Percentiles rank a stretch among this genome's conserved stretches.
phyloP scores from a whole-genome alignment of 345 rosid genomes.

The Isatis tinctoria region DNA sequence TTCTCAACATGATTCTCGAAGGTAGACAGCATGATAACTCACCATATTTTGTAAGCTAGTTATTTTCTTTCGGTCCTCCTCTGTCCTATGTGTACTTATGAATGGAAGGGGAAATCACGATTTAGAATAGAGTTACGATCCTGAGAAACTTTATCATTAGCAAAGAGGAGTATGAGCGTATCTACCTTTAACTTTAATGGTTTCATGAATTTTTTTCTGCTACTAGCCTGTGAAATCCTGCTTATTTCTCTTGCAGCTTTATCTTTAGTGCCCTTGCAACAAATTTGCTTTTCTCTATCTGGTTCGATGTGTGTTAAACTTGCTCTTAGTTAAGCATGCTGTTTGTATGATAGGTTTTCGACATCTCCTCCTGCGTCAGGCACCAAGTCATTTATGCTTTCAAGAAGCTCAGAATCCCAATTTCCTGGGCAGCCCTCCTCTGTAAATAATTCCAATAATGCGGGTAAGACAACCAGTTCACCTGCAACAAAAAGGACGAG shows the following conservation, averaged over 20 bases:
- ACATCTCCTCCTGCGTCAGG: slow-evolving; percentile 28
- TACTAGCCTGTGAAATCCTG: slow-evolving; percentile 15
- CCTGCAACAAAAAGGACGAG: slow-evolving; percentile 62
- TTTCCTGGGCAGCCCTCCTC: slow-evolving; percentile 39
- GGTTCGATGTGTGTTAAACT: slow-evolving; percentile 8
- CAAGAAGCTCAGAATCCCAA: slow-evolving; percentile 43
- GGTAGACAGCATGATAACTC: slow-evolving; percentile 38
- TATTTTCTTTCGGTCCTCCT: background rate
- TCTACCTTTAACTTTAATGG: background rate
- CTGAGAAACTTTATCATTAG: slow-evolving; percentile 1
- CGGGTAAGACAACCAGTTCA: slow-evolving; percentile 18
- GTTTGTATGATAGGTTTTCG: slow-evolving; percentile 30
- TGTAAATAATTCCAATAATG: slow-evolving; percentile 31
- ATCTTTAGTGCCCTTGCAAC: slow-evolving; percentile 2
- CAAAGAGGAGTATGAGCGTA: background rate
- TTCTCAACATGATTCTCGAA: slow-evolving; percentile 39
- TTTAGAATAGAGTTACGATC: background rate
- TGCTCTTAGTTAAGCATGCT: slow-evolving; percentile 5
- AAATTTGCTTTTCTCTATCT: slow-evolving; percentile 4
- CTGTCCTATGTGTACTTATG: background rate
- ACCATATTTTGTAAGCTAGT: background rate
- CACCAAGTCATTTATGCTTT: slow-evolving; percentile 24
- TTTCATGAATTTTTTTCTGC: background rate
- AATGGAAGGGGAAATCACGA: slow-evolving; percentile 1
- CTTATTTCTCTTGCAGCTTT: slow-evolving; percentile 18